Conservation (phyloP, 2,329 filamentous ascomycete genomes). For the Xylaria polymorpha region DNA sequence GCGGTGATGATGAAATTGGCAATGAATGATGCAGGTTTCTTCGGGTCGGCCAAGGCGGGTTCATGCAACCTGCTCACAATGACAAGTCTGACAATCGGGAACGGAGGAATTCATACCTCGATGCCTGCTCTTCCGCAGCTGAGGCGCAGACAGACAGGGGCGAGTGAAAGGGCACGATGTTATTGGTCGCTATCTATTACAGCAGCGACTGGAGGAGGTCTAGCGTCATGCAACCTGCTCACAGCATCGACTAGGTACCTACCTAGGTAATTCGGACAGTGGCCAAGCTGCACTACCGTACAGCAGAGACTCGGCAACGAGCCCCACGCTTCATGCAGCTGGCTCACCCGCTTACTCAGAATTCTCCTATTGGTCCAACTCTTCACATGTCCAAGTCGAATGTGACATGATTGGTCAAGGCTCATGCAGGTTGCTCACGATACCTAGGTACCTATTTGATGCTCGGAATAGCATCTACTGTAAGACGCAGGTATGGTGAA, state of each 20-base stretch:
- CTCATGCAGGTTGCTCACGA: constrained; percentile 45
- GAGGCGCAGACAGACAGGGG: constrained; percentile 32
- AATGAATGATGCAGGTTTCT: constrained; percentile 23
- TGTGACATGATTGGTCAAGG: constrained; percentile 20
- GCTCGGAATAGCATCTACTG: constrained; percentile 35
- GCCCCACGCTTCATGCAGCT: constrained; percentile 43
- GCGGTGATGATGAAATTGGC: constrained; percentile 19
- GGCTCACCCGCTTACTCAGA: constrained; percentile 43
- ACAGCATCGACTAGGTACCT: constrained; percentile 48
- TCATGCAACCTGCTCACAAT: constrained; percentile 45
- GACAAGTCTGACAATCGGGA: constrained; percentile 33
- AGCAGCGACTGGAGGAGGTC: constrained; percentile 23
- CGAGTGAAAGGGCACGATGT: not conserved
- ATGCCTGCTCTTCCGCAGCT: constrained; percentile 17
- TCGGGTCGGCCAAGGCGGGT: constrained; percentile 17
- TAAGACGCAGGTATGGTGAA: not conserved
- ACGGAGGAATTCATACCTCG: constrained; percentile 29
- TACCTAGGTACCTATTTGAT: too few species aligned
- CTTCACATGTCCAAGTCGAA: not conserved
- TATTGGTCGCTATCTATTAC: not conserved
- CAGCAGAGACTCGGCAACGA: not conserved
- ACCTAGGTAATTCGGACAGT: too few species aligned
- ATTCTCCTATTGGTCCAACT: constrained; percentile 37
- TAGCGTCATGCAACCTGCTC: constrained; percentile 53
- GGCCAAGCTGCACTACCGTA: too few species aligned